A percentile compares a stretch with the other conserved stretches of the same genome.
These are phyloP conservation scores for Pseudognaphalium luteoalbum DNA, from an alignment of 129 eudicot species.

Conservation along the genomic window DNA sequence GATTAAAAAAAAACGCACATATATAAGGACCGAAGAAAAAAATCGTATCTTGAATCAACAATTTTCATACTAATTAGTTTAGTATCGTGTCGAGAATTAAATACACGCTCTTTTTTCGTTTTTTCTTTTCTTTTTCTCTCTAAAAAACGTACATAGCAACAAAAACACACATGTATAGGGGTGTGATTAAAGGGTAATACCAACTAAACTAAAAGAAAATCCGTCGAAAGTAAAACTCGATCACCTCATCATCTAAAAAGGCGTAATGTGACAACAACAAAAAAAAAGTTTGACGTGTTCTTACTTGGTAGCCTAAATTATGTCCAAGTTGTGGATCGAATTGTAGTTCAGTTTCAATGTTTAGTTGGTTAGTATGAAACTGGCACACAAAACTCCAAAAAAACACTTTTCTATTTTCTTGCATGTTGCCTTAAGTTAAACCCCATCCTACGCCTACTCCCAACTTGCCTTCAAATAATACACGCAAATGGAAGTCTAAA, in stretches of 20 bases:
- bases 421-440: not conserved
- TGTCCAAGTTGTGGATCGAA: not conserved
- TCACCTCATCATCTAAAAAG: not conserved
- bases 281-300: not conserved
- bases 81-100: too few species aligned
- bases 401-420: constrained; percentile 7
- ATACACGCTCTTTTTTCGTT: too few species aligned
- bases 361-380: constrained; percentile 3
- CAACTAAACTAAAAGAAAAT: too few species aligned
- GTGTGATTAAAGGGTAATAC: too few species aligned
- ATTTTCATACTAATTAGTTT: too few species aligned
- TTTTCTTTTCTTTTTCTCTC: too few species aligned
- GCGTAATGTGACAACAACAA: not conserved
- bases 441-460: not conserved
- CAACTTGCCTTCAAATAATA: constrained; percentile 1
- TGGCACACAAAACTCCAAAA: not conserved
- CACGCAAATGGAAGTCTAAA: not conserved
- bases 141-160: too few species aligned
- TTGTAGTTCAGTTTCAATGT: not conserved
- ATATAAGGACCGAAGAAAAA: too few species aligned
- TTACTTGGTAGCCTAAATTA: not conserved
- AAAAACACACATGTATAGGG: too few species aligned
- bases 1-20: too few species aligned
- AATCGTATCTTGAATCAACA: too few species aligned
- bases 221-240: not conserved